A percentile compares a stretch with the other conserved stretches of the same genome.
Conservation (phyloP, 108 stramenopile genomes). For the Mayamaea pseudoterrestris region DNA sequence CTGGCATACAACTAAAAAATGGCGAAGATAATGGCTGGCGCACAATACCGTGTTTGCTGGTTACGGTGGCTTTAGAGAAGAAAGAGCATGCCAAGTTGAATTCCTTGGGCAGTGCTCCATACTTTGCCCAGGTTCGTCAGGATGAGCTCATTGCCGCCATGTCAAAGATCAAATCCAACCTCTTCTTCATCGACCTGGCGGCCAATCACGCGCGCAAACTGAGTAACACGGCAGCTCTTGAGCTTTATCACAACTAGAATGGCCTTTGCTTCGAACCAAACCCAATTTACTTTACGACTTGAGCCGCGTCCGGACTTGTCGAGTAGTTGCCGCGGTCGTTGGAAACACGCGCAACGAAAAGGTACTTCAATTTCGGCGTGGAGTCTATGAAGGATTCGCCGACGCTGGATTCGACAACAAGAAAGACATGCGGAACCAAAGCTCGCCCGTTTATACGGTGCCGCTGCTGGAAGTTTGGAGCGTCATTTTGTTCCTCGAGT, state of each 20-base stretch:
- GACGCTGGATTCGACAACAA: constrained; percentile 30
- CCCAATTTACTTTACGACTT: constrained; percentile 36
- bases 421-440: constrained; percentile 13
- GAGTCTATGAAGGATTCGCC: constrained; percentile 29
- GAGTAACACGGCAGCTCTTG: constrained; percentile 26
- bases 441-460: constrained; percentile 15
- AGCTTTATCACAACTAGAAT: constrained; percentile 19
- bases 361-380: constrained; percentile 19
- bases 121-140: constrained; percentile 32
- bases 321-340: constrained; percentile 28
- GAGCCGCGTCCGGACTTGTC: constrained; percentile 17
- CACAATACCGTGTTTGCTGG: too few relatives aligned
- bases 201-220: constrained; percentile 35
- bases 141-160: constrained; percentile 25
- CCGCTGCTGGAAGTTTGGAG: constrained; percentile 30
- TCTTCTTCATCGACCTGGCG: constrained; percentile 50
- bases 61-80: too few relatives aligned
- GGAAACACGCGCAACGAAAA: constrained; percentile 20
- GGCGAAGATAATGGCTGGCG: too few relatives aligned
- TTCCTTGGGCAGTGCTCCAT: too few relatives aligned
- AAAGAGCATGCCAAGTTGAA: too few relatives aligned
- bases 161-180: constrained; percentile 17
- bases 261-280: constrained; percentile 50
- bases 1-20: too few relatives aligned
- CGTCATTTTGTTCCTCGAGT: constrained; percentile 20